A percentile compares a stretch with the other conserved stretches of the same genome.
Conservation (phyloP, 768 basidiomycete genomes). For the Rhizopogon vesiculosus region DNA sequence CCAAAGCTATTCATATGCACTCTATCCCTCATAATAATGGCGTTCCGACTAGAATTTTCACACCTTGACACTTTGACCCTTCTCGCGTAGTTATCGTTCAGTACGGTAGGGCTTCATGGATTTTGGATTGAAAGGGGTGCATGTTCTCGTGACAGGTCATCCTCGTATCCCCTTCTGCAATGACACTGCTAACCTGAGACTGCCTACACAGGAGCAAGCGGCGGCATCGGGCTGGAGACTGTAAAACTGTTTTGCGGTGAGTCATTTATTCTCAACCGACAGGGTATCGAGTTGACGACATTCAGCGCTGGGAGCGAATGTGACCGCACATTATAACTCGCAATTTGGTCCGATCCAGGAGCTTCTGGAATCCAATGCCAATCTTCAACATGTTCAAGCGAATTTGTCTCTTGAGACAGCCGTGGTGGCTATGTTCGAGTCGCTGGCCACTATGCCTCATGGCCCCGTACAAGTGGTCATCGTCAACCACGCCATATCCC, state of each 20-base stretch:
- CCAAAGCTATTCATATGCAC: not conserved
- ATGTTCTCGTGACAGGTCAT: slow-evolving; percentile 66
- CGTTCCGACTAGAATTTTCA: not conserved
- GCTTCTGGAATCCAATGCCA: slow-evolving; percentile 31
- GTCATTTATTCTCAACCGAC: slow-evolving; percentile 8
- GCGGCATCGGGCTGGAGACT: slow-evolving; percentile 70
- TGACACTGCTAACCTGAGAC: not conserved
- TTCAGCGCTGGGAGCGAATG: slow-evolving; percentile 64
- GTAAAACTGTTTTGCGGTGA: slow-evolving; percentile 51
- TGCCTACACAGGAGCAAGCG: slow-evolving; percentile 53
- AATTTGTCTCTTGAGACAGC: slow-evolving; percentile 55
- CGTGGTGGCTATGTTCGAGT: slow-evolving; percentile 45
- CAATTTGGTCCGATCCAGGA: slow-evolving; percentile 37
- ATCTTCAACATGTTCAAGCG: slow-evolving; percentile 40
- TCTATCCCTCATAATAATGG: slow-evolving; percentile 1
- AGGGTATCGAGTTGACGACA: not conserved
- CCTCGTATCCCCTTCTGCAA: not conserved
- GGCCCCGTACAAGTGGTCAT: slow-evolving; percentile 53
- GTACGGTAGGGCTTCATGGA: slow-evolving; percentile 35
- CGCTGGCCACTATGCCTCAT: slow-evolving; percentile 31
- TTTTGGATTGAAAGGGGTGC: slow-evolving; percentile 52
- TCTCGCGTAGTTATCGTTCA: not conserved
- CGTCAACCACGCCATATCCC: slow-evolving; percentile 60
- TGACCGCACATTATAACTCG: slow-evolving; percentile 69
- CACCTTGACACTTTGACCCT: not conserved